Percentiles rank a stretch among this genome's conserved stretches.
Conservation (phyloP, 306 rosid species). For the Psophocarpus tetragonolobus region DNA sequence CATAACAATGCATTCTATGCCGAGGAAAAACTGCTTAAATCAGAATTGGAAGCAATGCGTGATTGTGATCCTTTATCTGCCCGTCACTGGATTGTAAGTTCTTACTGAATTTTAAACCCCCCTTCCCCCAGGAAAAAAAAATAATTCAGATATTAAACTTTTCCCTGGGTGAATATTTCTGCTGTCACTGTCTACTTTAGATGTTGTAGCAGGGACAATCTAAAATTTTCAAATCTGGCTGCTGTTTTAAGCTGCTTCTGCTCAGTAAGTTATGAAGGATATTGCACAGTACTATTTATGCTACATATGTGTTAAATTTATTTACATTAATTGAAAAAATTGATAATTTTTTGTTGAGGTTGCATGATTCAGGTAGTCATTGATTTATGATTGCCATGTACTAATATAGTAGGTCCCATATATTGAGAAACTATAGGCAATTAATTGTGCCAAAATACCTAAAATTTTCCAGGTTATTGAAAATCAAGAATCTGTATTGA, state of each 20-base stretch:
- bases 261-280: conserved; percentile 20
- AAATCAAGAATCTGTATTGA: background rate
- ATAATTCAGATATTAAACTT: conserved; percentile 2
- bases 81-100: conserved; percentile 83
- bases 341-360: background rate
- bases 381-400: background rate
- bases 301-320: background rate
- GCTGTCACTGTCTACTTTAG: conserved; percentile 23
- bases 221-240: conserved; percentile 31
- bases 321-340: background rate
- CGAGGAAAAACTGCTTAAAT: conserved; percentile 67
- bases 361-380: background rate
- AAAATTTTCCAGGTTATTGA: background rate
- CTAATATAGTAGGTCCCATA: background rate
- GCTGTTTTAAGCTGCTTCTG: conserved; percentile 30
- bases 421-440: background rate
- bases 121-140: background rate
- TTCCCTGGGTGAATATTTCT: conserved; percentile 32
- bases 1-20: conserved; percentile 85
- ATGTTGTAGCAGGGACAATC: conserved; percentile 27
- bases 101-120: background rate
- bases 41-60: conserved; percentile 78
- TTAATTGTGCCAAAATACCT: background rate
- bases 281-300: conserved; percentile 1
- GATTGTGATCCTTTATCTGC: conserved; percentile 77